phyloP scores from a whole-genome alignment of 345 rosid species.

The Syzygium oleosum region DNA sequence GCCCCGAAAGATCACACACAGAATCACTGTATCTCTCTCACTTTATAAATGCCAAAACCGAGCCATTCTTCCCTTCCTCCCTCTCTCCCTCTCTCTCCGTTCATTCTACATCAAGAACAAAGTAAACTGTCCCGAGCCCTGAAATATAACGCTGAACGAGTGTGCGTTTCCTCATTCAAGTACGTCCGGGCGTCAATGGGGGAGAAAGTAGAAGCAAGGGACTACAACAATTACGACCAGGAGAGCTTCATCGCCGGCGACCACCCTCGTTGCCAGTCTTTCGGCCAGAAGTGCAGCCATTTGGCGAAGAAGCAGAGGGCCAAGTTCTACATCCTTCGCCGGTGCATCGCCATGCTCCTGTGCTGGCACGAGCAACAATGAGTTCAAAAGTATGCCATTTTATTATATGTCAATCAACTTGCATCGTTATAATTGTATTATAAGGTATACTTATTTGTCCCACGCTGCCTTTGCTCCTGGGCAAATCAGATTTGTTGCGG shows the following conservation, averaged over 20 bases:
- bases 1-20: background rate
- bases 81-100: background rate
- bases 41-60: background rate
- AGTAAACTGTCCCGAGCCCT: background rate
- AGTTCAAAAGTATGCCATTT: background rate
- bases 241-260: background rate
- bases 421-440: background rate
- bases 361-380: slow-evolving; percentile 17
- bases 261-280: background rate
- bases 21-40: background rate
- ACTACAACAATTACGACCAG: background rate
- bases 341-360: slow-evolving; percentile 17
- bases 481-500: background rate
- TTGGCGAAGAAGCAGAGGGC: slow-evolving; percentile 16
- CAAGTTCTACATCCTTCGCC: slow-evolving; percentile 16
- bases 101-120: background rate
- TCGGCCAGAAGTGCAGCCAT: slow-evolving; percentile 11
- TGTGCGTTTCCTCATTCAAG: background rate
- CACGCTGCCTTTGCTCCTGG: background rate
- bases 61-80: background rate
- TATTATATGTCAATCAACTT: background rate
- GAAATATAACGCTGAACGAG: background rate
- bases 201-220: background rate
- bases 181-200: background rate
- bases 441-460: background rate